Evolutionary conservation across 805 yeast genomes (phyloP).

Genomic region (Komagataella pseudopastoris): DNA sequence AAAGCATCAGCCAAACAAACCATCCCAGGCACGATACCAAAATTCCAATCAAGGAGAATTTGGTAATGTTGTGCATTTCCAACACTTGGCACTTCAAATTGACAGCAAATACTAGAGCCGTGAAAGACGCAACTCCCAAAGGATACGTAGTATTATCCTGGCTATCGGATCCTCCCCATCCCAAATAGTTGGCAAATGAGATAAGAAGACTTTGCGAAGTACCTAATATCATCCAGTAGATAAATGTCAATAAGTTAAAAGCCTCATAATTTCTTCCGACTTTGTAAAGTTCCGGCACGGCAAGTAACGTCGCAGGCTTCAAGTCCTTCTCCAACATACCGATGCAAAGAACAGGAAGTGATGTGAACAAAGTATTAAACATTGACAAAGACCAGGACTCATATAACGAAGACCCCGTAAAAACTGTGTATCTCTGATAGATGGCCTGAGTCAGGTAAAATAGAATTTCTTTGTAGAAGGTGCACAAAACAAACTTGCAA

Average conservation of each 20-base stretch:
- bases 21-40: slow-evolving; percentile 74
- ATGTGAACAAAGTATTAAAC: slow-evolving; percentile 93
- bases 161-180: slow-evolving; percentile 62
- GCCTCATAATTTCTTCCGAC: slow-evolving; percentile 64
- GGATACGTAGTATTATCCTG: slow-evolving; percentile 73
- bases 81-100: slow-evolving; percentile 68
- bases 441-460: slow-evolving; percentile 83
- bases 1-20: slow-evolving; percentile 67
- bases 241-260: slow-evolving; percentile 57
- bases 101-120: slow-evolving; percentile 59
- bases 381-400: slow-evolving; percentile 95
- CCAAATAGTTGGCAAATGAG: slow-evolving; percentile 48
- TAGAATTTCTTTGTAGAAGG: slow-evolving; percentile 87
- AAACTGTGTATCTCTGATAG: slow-evolving; percentile 75
- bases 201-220: slow-evolving; percentile 58
- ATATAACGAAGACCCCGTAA: slow-evolving; percentile 85
- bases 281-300: slow-evolving; percentile 82
- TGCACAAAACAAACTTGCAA: slow-evolving; percentile 79
- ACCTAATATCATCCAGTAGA: slow-evolving; percentile 71
- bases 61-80: slow-evolving; percentile 66
- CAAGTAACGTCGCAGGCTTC: slow-evolving; percentile 73
- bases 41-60: slow-evolving; percentile 54
- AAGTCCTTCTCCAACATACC: slow-evolving; percentile 96
- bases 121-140: slow-evolving; percentile 62
- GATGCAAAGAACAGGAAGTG: slow-evolving; percentile 77